phyloP scores from a whole-genome alignment of 805 yeast species.

The Yamadazyma akitaensis region DNA sequence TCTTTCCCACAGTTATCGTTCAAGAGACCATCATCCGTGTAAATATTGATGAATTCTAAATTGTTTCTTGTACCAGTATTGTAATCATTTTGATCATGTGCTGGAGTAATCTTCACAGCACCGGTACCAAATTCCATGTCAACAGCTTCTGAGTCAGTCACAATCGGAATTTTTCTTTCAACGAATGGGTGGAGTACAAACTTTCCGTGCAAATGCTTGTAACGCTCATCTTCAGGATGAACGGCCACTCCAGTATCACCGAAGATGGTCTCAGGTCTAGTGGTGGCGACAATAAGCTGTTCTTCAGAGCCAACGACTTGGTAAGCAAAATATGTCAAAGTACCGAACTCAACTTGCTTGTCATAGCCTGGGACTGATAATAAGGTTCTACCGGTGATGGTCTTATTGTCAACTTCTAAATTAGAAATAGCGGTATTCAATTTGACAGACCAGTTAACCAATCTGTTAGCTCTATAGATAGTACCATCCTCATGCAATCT shows the following conservation, averaged over 20 bases:
- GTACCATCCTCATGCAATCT: constrained; percentile 91
- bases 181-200: constrained; percentile 87
- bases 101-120: constrained; percentile 99
- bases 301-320: constrained; percentile 84
- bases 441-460: constrained; percentile 95
- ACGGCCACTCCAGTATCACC: constrained; percentile 99
- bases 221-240: constrained; percentile 92
- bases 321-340: constrained; percentile 91
- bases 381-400: constrained; percentile 74
- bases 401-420: constrained; percentile 93
- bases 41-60: constrained; percentile 82
- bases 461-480: constrained; percentile 87
- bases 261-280: constrained; percentile 97
- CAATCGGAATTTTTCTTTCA: constrained; percentile 80
- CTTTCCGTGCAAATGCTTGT: constrained; percentile 93
- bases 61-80: constrained; percentile 91
- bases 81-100: constrained; percentile 97
- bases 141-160: constrained; percentile 89
- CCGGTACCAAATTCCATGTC: constrained; percentile 99
- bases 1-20: constrained; percentile 88
- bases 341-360: constrained; percentile 92
- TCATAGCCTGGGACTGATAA: constrained; percentile 88
- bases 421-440: constrained; percentile 94
- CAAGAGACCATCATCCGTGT: constrained; percentile 87
- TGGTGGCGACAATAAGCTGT: constrained; percentile 87